These are phyloP conservation scores for Rhododendron ferrugineum DNA, from an alignment of 148 eudicot genomes.

Conservation along the genomic window DNA sequence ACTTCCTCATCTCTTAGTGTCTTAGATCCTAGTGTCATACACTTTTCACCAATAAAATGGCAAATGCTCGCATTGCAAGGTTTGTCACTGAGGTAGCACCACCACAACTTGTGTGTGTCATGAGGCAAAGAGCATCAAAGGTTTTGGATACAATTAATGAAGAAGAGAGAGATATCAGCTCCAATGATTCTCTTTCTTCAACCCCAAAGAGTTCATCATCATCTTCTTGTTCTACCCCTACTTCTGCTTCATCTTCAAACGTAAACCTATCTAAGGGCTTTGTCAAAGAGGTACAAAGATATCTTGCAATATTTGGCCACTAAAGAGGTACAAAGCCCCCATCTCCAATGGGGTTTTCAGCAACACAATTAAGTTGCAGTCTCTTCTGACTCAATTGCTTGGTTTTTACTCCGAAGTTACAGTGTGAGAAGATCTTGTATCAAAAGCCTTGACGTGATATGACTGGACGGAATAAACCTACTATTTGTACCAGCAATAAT, in stretches of 20 bases:
- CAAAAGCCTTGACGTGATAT: not conserved
- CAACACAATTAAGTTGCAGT: not conserved
- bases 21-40: not conserved
- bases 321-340: not conserved
- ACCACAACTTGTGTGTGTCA: constrained; percentile 35
- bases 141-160: constrained; percentile 40
- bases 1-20: not conserved
- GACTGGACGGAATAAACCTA: not conserved
- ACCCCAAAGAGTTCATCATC: not conserved
- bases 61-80: constrained; percentile 34
- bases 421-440: not conserved
- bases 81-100: constrained; percentile 40
- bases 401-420: not conserved
- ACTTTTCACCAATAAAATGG: constrained; percentile 9
- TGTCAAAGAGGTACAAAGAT: not conserved
- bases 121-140: constrained; percentile 35
- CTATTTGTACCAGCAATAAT: not conserved
- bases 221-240: constrained; percentile 5
- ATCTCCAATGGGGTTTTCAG: not conserved
- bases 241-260: constrained; percentile 7
- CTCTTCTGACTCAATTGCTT: not conserved
- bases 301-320: constrained; percentile 4
- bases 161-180: constrained; percentile 33
- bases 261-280: constrained; percentile 8
- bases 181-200: not conserved